These are phyloP conservation scores for Blastobotrys malaysiensis DNA, from an alignment of 1,139 yeast genomes.

Conservation along the genomic window DNA sequence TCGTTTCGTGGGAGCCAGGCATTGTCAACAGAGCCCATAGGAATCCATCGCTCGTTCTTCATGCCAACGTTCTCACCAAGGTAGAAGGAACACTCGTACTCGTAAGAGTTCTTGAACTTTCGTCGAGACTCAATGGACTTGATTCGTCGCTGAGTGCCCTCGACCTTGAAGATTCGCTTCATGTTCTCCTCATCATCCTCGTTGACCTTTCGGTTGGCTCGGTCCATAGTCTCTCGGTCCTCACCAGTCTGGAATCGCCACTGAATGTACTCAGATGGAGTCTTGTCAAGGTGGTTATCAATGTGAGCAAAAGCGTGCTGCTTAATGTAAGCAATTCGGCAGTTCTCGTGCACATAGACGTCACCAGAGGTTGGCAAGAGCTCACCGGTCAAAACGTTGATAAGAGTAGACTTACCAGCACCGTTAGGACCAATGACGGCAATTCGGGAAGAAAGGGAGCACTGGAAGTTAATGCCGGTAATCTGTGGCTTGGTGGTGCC, in stretches of 20 bases:
- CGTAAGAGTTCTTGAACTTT: slow-evolving; percentile 99
- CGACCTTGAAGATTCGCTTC: slow-evolving; percentile 99
- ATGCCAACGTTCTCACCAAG: slow-evolving; percentile 98
- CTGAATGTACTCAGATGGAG: slow-evolving; percentile 99
- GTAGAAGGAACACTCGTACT: slow-evolving; percentile 95
- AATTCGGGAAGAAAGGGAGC: slow-evolving; percentile 98
- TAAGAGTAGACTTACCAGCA: slow-evolving; percentile 99
- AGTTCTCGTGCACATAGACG: slow-evolving; percentile 98
- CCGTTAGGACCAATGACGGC: slow-evolving; percentile 99
- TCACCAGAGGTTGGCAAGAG: slow-evolving; percentile 96
- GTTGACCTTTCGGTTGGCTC: slow-evolving; percentile 98
- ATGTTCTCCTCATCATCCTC: slow-evolving; percentile 96
- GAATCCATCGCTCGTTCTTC: slow-evolving; percentile 99
- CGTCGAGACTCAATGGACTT: slow-evolving; percentile 94
- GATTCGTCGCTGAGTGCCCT: slow-evolving; percentile 97
- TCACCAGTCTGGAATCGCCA: slow-evolving; percentile 99
- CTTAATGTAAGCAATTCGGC: slow-evolving; percentile 99
- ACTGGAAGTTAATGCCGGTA: slow-evolving; percentile 87
- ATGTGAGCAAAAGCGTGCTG: slow-evolving; percentile 99
- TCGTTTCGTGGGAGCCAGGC: slow-evolving; percentile 99
- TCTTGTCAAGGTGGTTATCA: slow-evolving; percentile 97
- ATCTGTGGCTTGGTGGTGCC: slow-evolving; percentile 97
- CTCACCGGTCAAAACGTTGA: slow-evolving; percentile 98
- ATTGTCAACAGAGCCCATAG: slow-evolving; percentile 99
- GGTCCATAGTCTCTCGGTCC: slow-evolving; percentile 99